Conservation (phyloP, 192 early-diverging fungal genomes). For the Glomus cerebriforme region DNA sequence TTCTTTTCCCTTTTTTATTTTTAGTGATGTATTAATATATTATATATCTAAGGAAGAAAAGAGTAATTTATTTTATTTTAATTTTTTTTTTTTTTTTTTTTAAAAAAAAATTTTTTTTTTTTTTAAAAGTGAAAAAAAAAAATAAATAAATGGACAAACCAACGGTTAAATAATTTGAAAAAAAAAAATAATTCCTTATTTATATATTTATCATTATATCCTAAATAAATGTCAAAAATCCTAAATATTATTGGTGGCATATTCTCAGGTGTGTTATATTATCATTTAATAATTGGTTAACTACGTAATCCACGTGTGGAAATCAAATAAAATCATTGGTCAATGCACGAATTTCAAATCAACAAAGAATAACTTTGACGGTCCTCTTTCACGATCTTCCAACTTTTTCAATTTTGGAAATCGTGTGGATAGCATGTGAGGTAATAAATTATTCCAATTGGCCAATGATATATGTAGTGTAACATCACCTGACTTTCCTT, state of each 20-base stretch:
- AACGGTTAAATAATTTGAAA: not conserved
- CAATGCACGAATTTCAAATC: not conserved
- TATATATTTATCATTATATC: not conserved
- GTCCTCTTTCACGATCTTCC: not conserved
- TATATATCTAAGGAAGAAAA: not conserved
- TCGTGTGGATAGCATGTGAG: conserved; percentile 25
- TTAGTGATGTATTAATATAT: not conserved
- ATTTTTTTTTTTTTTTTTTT: too few relatives aligned
- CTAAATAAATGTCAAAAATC: not conserved
- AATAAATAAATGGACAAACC: too few relatives aligned
- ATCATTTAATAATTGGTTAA: not conserved
- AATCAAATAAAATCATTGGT: not conserved
- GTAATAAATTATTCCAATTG: not conserved
- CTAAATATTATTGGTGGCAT: not conserved
- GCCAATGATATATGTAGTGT: not conserved
- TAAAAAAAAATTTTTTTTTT: not conserved
- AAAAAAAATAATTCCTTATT: not conserved
- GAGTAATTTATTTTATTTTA: too few relatives aligned
- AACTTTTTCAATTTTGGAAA: not conserved
- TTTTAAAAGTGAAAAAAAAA: too few relatives aligned
- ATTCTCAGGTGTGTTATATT: not conserved
- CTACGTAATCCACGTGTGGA: not conserved
- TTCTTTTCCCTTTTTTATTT: not conserved
- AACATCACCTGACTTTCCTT: not conserved
- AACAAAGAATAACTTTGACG: not conserved